Percentiles rank a stretch among this genome's conserved stretches.
These are phyloP conservation scores for Malus fusca DNA, from an alignment of 306 rosid genomes.

Conservation along the genomic window DNA sequence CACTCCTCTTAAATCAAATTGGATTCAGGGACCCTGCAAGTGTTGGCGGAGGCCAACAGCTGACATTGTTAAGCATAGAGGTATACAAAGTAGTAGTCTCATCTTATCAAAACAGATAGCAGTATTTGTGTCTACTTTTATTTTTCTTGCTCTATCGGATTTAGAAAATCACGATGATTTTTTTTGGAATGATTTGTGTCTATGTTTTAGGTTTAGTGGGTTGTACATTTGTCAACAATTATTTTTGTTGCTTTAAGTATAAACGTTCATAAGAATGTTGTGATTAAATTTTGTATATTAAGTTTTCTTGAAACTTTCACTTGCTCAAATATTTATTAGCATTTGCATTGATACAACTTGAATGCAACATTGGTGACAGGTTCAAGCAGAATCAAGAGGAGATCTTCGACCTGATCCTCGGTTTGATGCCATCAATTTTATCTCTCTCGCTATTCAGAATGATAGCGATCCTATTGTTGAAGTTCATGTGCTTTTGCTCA, in stretches of 20 bases:
- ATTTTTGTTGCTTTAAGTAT: background rate
- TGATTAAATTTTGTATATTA: background rate
- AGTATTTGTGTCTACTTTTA: background rate
- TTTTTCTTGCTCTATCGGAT: background rate
- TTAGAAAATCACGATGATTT: background rate
- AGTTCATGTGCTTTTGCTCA: conserved; percentile 55
- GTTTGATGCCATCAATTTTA: conserved; percentile 59
- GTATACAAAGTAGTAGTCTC: conserved; percentile 23
- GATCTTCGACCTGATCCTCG: conserved; percentile 81
- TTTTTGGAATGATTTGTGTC: background rate
- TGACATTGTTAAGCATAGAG: conserved; percentile 79
- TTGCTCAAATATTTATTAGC: background rate
- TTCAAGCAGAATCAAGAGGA: conserved; percentile 85
- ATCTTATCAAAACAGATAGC: background rate
- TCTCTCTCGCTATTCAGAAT: conserved; percentile 65
- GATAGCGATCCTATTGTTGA: conserved; percentile 47
- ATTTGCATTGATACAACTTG: background rate
- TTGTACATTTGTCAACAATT: background rate
- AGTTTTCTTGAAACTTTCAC: background rate
- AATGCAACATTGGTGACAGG: conserved; percentile 34
- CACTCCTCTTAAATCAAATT: conserved; percentile 85
- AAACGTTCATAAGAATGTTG: background rate
- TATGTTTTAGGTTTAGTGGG: background rate
- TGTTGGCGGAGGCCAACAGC: conserved; percentile 72
- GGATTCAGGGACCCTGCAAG: conserved; percentile 89